Conservation (phyloP, 306 rosid species). For the Begonia peltatifolia region DNA sequence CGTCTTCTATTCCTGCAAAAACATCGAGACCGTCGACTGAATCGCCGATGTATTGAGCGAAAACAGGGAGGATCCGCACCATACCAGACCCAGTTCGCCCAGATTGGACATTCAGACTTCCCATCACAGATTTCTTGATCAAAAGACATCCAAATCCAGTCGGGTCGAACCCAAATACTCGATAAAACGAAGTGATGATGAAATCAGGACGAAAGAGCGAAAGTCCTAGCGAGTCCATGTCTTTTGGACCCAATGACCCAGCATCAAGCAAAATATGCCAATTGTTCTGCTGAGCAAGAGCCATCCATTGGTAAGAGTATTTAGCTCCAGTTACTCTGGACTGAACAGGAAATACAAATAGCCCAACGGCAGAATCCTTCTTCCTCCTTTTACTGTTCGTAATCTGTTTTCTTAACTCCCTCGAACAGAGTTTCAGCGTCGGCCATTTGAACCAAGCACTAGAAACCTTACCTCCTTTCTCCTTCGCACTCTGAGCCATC, state of each 20-base stretch:
- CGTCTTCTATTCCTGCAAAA: conserved; percentile 51
- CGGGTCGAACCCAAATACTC: conserved; percentile 88
- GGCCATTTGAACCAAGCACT: conserved; percentile 99
- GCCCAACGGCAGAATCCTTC: conserved; percentile 91
- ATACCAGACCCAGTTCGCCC: conserved; percentile 89
- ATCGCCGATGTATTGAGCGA: conserved; percentile 72
- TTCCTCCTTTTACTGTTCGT: conserved; percentile 72
- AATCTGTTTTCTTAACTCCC: conserved; percentile 85
- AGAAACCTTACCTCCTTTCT: conserved; percentile 77
- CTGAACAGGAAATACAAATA: conserved; percentile 93
- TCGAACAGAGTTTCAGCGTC: conserved; percentile 83
- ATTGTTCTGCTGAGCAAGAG: conserved; percentile 94
- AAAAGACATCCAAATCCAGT: conserved; percentile 92
- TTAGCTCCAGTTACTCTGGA: conserved; percentile 97
- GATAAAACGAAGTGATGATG: conserved; percentile 80
- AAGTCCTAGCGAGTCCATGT: conserved; percentile 96
- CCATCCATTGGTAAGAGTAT: conserved; percentile 99
- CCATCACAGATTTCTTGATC: conserved; percentile 90
- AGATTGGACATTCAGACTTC: conserved; percentile 69
- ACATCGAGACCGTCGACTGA: conserved; percentile 76
- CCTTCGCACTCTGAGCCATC: conserved; percentile 96
- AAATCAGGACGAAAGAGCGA: conserved; percentile 91
- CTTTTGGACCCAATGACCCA: conserved; percentile 97
- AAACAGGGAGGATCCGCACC: conserved; percentile 83
- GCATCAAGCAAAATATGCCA: conserved; percentile 98